Conservation (phyloP, 2,329 filamentous ascomycete species). For the Colletotrichum noveboracense region DNA sequence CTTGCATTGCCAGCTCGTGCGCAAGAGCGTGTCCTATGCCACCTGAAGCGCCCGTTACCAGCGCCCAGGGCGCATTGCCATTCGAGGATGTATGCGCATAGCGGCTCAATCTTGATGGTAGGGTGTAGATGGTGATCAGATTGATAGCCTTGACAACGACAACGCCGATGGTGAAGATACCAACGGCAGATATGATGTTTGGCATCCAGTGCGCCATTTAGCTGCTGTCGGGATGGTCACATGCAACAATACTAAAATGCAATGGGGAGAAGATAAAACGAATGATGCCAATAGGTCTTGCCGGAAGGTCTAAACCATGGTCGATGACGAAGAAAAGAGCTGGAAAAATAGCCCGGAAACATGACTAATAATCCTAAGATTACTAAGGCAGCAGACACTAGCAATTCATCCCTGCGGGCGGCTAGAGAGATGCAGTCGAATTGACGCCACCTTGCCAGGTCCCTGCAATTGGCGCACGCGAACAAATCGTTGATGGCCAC, state of each 20-base stretch:
- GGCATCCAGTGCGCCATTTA: not conserved
- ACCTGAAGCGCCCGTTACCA: not conserved
- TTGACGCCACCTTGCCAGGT: not conserved
- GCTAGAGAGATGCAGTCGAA: not conserved
- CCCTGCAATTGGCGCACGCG: not conserved
- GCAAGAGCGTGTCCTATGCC: not conserved
- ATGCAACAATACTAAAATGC: not conserved
- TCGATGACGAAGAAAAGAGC: not conserved
- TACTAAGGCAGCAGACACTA: not conserved
- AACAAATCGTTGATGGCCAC: not conserved
- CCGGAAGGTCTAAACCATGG: accelerated
- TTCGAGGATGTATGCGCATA: not conserved
- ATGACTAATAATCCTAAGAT: not conserved
- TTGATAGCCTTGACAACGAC: not conserved
- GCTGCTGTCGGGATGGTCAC: too few relatives aligned
- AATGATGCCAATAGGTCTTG: not conserved
- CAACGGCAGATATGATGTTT: not conserved
- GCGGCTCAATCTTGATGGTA: not conserved
- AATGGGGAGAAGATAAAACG: not conserved
- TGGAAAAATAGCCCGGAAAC: not conserved
- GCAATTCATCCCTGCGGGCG: not conserved
- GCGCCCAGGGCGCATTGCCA: not conserved
- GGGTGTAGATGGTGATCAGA: not conserved
- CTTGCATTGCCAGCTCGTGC: not conserved
- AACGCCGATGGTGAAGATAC: not conserved